Conservation (phyloP, 2,329 filamentous ascomycete genomes). For the Coniochaeta sp. region DNA sequence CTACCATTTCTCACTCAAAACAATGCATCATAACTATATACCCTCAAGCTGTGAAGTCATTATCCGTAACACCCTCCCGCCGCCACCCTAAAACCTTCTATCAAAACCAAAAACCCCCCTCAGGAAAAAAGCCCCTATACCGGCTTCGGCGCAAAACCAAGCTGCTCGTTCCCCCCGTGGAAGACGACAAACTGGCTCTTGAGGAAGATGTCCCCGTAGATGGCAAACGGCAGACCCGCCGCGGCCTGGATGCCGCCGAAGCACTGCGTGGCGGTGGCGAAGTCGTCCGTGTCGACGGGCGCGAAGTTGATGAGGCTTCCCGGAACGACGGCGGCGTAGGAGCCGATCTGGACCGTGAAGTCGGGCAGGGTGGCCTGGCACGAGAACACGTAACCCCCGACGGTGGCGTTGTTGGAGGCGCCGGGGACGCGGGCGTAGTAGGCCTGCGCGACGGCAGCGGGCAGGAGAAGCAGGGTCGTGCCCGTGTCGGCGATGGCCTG, state of each 20-base stretch:
- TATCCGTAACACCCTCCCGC: neutral
- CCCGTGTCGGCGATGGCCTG: conserved; percentile 58
- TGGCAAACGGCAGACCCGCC: conserved; percentile 49
- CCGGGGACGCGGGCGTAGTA: conserved; percentile 51
- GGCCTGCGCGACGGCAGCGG: conserved; percentile 35
- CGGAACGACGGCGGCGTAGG: conserved; percentile 37
- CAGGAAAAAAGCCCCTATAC: too few species aligned
- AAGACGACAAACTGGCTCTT: conserved; percentile 64
- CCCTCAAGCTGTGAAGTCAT: neutral
- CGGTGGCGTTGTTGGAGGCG: conserved; percentile 31
- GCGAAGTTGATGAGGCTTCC: conserved; percentile 38
- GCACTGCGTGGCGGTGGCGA: conserved; percentile 46
- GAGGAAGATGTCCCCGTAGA: conserved; percentile 64
- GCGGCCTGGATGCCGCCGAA: conserved; percentile 60
- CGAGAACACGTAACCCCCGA: conserved; percentile 38
- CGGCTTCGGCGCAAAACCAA: conserved; percentile 39
- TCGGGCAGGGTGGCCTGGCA: conserved; percentile 19
- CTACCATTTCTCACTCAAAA: neutral
- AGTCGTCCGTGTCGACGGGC: conserved; percentile 38
- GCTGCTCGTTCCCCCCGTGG: conserved; percentile 35
- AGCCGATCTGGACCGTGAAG: conserved; percentile 35
- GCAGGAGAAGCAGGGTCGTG: conserved; percentile 55
- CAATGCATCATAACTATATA: neutral
- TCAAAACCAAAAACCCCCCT: too few species aligned
- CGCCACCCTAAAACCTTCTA: neutral